A percentile compares a stretch with the other conserved stretches of the same genome.
Evolutionary conservation across 257 asterid genomes (phyloP).

Genomic region (Solanum chiquidenum): DNA sequence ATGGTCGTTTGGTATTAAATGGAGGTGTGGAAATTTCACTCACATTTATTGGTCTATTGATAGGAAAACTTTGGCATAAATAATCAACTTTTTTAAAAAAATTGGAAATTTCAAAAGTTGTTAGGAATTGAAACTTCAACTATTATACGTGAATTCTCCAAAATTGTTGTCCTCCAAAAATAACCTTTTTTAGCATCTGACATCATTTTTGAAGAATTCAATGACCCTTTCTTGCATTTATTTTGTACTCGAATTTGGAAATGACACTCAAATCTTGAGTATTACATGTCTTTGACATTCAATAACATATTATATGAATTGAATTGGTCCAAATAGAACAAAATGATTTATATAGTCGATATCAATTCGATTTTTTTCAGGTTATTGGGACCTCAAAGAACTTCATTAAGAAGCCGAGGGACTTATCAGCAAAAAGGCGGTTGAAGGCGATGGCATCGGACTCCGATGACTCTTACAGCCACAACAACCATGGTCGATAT

Average conservation of each 20-base stretch:
- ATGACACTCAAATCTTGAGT: background rate
- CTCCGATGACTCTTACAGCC: constrained; percentile 1
- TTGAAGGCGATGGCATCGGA: constrained; percentile 9
- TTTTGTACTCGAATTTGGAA: background rate
- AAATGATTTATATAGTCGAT: background rate
- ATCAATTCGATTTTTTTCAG: constrained; percentile 7
- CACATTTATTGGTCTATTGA: background rate
- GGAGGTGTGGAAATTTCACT: background rate
- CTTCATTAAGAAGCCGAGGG: constrained; percentile 9
- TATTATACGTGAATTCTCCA: background rate
- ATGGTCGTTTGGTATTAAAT: background rate
- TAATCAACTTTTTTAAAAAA: background rate
- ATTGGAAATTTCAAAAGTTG: background rate
- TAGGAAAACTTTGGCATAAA: background rate
- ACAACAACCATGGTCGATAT: constrained; percentile 1
- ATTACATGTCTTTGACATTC: background rate
- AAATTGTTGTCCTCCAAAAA: background rate
- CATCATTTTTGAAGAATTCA: background rate
- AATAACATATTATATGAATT: background rate
- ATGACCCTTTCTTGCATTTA: background rate
- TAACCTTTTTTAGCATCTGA: background rate
- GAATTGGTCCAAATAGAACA: background rate
- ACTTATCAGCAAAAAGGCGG: background rate
- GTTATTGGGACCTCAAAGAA: constrained; percentile 37
- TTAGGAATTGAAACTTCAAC: background rate